These are phyloP conservation scores for Tuber melanosporum DNA, from an alignment of 495 filamentous ascomycete genomes.

Conservation along the genomic window DNA sequence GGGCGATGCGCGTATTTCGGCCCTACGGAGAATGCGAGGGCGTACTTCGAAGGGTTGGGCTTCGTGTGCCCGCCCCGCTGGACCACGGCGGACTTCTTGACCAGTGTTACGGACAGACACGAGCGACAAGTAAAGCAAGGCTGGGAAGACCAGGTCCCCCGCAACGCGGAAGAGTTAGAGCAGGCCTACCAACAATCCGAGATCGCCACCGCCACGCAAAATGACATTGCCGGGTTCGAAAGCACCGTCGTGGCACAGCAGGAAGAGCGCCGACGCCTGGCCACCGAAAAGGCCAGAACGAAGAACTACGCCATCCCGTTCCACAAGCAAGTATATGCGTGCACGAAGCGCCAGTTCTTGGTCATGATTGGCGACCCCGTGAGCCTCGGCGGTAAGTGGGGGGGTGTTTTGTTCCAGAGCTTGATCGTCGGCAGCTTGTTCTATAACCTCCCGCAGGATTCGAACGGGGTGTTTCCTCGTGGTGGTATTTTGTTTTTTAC, in stretches of 20 bases:
- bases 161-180: conserved; percentile 55
- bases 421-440: conserved; percentile 73
- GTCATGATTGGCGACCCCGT: conserved; percentile 59
- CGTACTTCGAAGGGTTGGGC: conserved; percentile 60
- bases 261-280: conserved; percentile 48
- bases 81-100: conserved; percentile 66
- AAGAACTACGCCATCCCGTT: conserved; percentile 66
- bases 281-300: conserved; percentile 49
- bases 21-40: conserved; percentile 51
- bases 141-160: conserved; percentile 56
- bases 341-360: conserved; percentile 60
- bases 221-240: conserved; percentile 52
- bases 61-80: conserved; percentile 56
- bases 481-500: conserved; percentile 62
- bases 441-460: conserved; percentile 59
- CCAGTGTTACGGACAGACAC: conserved; percentile 58
- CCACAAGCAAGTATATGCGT: conserved; percentile 59
- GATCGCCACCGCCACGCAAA: conserved; percentile 40
- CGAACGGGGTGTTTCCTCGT: conserved; percentile 50
- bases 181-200: conserved; percentile 49
- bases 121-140: conserved; percentile 55
- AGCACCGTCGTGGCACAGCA: conserved; percentile 47
- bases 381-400: conserved; percentile 52
- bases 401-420: conserved; percentile 62
- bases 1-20: conserved; percentile 63